Evolutionary conservation across 2,329 filamentous ascomycete species (phyloP).

Genomic region (Xylariaceae sp.): DNA sequence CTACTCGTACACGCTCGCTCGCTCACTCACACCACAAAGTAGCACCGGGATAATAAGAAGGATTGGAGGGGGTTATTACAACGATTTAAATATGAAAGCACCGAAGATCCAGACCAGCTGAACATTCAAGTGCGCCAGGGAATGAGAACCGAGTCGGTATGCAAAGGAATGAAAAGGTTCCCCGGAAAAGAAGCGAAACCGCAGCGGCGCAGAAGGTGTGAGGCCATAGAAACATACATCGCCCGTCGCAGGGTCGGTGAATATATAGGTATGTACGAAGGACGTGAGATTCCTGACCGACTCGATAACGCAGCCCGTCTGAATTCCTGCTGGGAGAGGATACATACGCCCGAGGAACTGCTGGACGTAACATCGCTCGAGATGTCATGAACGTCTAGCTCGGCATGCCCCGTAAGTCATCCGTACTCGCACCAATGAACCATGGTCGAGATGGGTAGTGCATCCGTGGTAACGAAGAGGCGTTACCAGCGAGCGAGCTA

Average conservation of each 20-base stretch:
- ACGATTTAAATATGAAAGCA: slow-evolving; percentile 15
- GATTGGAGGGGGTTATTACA: slow-evolving; percentile 22
- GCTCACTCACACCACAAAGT: no score
- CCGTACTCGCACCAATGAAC: not conserved
- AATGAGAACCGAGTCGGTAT: slow-evolving; percentile 12
- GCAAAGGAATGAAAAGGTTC: slow-evolving; percentile 15
- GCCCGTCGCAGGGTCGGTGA: not conserved
- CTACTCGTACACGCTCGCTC: not conserved
- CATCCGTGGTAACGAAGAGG: slow-evolving; percentile 3
- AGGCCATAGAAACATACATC: slow-evolving; percentile 1
- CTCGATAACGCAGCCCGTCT: not conserved
- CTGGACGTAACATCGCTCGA: slow-evolving; percentile 11
- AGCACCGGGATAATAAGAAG: slow-evolving; percentile 6
- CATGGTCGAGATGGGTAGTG: slow-evolving; percentile 1
- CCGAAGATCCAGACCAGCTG: slow-evolving; percentile 30
- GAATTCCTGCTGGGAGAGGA: not conserved
- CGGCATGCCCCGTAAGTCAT: not conserved
- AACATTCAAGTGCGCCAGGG: slow-evolving; percentile 8
- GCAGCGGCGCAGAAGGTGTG: slow-evolving; percentile 1
- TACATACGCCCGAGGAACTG: no score
- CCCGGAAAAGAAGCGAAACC: slow-evolving; percentile 6
- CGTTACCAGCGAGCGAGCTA: slow-evolving; percentile 11
- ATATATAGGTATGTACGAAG: not conserved
- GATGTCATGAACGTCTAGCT: not conserved
- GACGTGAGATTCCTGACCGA: no score